phyloP scores from a whole-genome alignment of 1,284 basidiomycete species.

The Microbotryum intermedium region DNA sequence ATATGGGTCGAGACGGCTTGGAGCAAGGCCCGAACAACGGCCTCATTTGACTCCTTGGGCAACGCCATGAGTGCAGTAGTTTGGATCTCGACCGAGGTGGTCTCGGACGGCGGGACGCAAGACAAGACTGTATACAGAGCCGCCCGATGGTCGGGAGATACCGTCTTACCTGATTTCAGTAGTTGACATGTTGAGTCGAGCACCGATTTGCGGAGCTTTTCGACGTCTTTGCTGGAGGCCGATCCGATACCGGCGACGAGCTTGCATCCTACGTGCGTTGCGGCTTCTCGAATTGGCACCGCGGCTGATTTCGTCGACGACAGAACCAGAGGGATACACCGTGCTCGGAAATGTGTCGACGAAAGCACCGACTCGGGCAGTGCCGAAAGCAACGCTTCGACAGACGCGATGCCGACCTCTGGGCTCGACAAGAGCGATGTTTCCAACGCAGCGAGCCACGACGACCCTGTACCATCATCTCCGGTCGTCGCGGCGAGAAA shows the following conservation, averaged over 20 bases:
- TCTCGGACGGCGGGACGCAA: slow-evolving; percentile 47
- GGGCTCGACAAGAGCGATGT: slow-evolving; percentile 65
- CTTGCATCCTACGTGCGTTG: slow-evolving; percentile 53
- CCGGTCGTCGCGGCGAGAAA: slow-evolving; percentile 53
- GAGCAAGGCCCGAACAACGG: slow-evolving; percentile 51
- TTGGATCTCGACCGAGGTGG: slow-evolving; percentile 44
- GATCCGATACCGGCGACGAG: slow-evolving; percentile 33
- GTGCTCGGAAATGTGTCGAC: slow-evolving; percentile 44
- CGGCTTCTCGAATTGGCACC: slow-evolving; percentile 51
- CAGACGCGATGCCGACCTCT: slow-evolving; percentile 50
- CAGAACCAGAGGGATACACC: slow-evolving; percentile 56
- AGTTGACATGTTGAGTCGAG: slow-evolving; percentile 60
- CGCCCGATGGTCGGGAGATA: slow-evolving; percentile 75
- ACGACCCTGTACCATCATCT: slow-evolving; percentile 46
- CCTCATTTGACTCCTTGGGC: slow-evolving; percentile 66
- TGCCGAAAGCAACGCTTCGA: not conserved
- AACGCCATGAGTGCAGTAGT: slow-evolving; percentile 51
- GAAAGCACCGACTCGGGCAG: slow-evolving; percentile 3
- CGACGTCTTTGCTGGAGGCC: not conserved
- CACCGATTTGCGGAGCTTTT: slow-evolving; percentile 37
- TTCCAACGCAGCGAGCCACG: slow-evolving; percentile 58
- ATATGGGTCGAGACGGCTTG: slow-evolving; percentile 55
- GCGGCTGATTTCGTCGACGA: slow-evolving; percentile 72
- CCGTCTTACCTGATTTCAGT: slow-evolving; percentile 71
- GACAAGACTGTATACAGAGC: slow-evolving; percentile 69